phyloP scores from a whole-genome alignment of 1,139 yeast genomes.

The Taphrina populina region DNA sequence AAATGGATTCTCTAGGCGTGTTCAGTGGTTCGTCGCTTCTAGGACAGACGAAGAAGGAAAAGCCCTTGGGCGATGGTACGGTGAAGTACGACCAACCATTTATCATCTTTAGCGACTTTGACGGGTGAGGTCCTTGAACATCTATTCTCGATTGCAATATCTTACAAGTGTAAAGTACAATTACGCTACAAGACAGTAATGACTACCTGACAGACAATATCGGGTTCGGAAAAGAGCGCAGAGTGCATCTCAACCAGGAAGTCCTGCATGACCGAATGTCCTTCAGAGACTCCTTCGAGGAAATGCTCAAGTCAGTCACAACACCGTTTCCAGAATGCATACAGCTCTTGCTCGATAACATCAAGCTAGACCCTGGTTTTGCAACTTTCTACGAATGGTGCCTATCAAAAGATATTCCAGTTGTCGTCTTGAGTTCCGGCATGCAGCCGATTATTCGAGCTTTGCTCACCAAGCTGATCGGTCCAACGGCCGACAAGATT shows the following conservation, averaged over 20 bases:
- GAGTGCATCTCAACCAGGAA: slow-evolving; percentile 67
- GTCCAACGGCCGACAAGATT: slow-evolving; percentile 66
- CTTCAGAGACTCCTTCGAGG: slow-evolving; percentile 77
- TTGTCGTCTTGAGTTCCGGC: slow-evolving; percentile 76
- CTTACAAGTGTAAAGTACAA: slow-evolving; percentile 14
- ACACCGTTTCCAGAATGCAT: slow-evolving; percentile 82
- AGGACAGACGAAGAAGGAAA: slow-evolving; percentile 2
- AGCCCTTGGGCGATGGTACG: slow-evolving; percentile 30
- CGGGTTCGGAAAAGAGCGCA: slow-evolving; percentile 75
- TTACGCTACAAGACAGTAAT: slow-evolving; percentile 50
- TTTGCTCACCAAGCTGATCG: slow-evolving; percentile 68
- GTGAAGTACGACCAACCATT: slow-evolving; percentile 32
- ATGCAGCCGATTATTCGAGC: slow-evolving; percentile 89
- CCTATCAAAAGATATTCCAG: slow-evolving; percentile 64
- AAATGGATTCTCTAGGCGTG: not conserved
- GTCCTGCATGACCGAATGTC: slow-evolving; percentile 66
- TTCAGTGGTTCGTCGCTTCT: too few species aligned
- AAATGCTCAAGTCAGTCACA: slow-evolving; percentile 76
- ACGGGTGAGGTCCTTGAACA: slow-evolving; percentile 10
- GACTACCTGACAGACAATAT: slow-evolving; percentile 53
- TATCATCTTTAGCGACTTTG: slow-evolving; percentile 36
- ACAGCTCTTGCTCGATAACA: slow-evolving; percentile 52
- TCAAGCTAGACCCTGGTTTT: slow-evolving; percentile 88
- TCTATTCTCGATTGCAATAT: not conserved
- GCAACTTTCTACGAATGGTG: slow-evolving; percentile 80